Conservation (phyloP, 1,139 yeast genomes). For the Saccharomyces hybrid region DNA sequence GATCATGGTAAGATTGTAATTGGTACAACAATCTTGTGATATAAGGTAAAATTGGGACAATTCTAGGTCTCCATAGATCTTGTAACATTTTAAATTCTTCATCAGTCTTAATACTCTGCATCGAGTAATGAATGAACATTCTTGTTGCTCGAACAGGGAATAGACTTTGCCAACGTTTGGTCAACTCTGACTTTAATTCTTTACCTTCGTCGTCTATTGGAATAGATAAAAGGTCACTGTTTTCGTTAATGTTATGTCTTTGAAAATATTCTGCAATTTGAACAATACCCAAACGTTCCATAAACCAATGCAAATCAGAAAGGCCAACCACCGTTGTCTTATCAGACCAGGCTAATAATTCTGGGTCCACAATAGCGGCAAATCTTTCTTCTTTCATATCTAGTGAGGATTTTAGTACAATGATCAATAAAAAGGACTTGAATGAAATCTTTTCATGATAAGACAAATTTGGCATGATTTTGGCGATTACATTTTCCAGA, state of each 20-base stretch:
- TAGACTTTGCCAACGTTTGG: constrained; percentile 87
- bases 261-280: constrained; percentile 86
- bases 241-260: constrained; percentile 69
- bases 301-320: constrained; percentile 88
- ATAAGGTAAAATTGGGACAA: constrained; percentile 86
- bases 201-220: constrained; percentile 91
- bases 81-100: constrained; percentile 68
- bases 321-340: constrained; percentile 86
- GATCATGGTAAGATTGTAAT: constrained; percentile 90
- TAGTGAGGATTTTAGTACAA: constrained; percentile 77
- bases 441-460: constrained; percentile 92
- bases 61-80: constrained; percentile 84
- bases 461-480: constrained; percentile 64
- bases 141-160: constrained; percentile 96
- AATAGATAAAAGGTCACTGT: constrained; percentile 65
- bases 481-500: constrained; percentile 71
- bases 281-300: constrained; percentile 94
- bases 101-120: constrained; percentile 77
- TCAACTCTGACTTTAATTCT: constrained; percentile 61
- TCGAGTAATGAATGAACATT: constrained; percentile 88
- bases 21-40: constrained; percentile 80
- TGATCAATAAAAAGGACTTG: constrained; percentile 83
- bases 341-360: constrained; percentile 85
- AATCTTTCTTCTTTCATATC: constrained; percentile 67
- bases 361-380: constrained; percentile 85